These are phyloP conservation scores for Pyrus communis DNA, from an alignment of 306 rosid genomes.

Conservation along the genomic window DNA sequence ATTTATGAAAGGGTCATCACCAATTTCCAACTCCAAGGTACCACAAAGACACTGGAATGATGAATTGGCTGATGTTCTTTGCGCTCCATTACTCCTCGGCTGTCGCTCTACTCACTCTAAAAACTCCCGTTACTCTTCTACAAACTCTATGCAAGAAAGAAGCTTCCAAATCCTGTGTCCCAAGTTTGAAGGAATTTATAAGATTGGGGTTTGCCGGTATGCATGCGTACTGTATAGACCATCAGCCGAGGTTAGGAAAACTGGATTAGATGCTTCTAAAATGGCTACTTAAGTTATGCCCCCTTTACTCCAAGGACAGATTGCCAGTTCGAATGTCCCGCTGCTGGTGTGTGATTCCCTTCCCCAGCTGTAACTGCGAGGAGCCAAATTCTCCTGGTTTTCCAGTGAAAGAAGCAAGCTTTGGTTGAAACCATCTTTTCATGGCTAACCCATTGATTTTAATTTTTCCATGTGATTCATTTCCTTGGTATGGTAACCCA, in stretches of 20 bases:
- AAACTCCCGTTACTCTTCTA: slow-evolving; percentile 29
- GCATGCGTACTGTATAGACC: not conserved
- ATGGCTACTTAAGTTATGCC: slow-evolving; percentile 14
- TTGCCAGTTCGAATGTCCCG: slow-evolving; percentile 59
- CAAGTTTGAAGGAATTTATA: not conserved
- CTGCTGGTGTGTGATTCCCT: slow-evolving; percentile 67
- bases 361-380: slow-evolving; percentile 55
- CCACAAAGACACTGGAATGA: slow-evolving; percentile 9
- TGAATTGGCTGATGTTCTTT: slow-evolving; percentile 15
- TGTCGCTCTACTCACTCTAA: slow-evolving; percentile 17
- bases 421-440: slow-evolving; percentile 81
- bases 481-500: slow-evolving; percentile 60
- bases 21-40: slow-evolving; percentile 22
- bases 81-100: slow-evolving; percentile 18
- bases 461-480: slow-evolving; percentile 71
- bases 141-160: slow-evolving; percentile 31
- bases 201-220: slow-evolving; percentile 6
- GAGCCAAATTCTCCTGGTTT: slow-evolving; percentile 55
- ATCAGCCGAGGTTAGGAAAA: slow-evolving; percentile 37
- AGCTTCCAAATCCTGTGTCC: slow-evolving; percentile 22
- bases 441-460: slow-evolving; percentile 54
- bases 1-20: slow-evolving; percentile 3
- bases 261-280: slow-evolving; percentile 25
- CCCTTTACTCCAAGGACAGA: slow-evolving; percentile 52
- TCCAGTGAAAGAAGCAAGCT: slow-evolving; percentile 50